Conservation (phyloP, 106 monocot species). For the Dendrobium chrysotoxum region DNA sequence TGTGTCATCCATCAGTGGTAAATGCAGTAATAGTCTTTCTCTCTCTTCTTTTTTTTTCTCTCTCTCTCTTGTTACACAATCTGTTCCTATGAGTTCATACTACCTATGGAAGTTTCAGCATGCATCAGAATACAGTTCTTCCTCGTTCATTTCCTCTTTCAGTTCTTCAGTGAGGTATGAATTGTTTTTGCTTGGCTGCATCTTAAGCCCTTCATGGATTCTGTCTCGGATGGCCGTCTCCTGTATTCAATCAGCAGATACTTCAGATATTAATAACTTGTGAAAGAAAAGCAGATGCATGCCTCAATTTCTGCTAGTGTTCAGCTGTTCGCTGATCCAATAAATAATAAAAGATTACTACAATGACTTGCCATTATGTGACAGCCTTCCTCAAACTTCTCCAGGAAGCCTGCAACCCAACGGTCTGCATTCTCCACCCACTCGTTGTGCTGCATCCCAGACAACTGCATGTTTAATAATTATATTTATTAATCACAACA, state of each 20-base stretch:
- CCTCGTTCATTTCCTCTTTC: neutral
- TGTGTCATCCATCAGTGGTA: too few species aligned
- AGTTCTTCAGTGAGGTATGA: neutral
- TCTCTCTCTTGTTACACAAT: too few species aligned
- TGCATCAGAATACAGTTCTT: neutral
- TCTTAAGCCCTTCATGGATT: slow-evolving; percentile 13
- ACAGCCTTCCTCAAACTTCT: slow-evolving; percentile 78
- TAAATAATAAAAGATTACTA: too few species aligned
- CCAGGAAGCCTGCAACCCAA: slow-evolving; percentile 69
- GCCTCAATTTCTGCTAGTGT: too few species aligned
- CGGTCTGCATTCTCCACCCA: slow-evolving; percentile 76
- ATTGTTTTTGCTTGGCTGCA: slow-evolving; percentile 13
- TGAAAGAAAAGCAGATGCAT: too few species aligned
- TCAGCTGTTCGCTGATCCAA: too few species aligned
- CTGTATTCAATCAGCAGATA: neutral
- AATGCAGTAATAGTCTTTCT: too few species aligned
- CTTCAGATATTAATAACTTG: neutral
- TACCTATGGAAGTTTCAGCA: neutral
- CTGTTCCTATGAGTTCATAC: too few species aligned
- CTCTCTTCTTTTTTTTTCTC: too few species aligned
- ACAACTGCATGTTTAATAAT: slow-evolving; percentile 21
- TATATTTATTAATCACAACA: too few species aligned
- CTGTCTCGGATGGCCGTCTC: slow-evolving; percentile 25
- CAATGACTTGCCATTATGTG: slow-evolving; percentile 53
- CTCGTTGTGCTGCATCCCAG: slow-evolving; percentile 39